These are phyloP conservation scores for Daucus carota DNA, from an alignment of 129 eudicot genomes.

Conservation along the genomic window DNA sequence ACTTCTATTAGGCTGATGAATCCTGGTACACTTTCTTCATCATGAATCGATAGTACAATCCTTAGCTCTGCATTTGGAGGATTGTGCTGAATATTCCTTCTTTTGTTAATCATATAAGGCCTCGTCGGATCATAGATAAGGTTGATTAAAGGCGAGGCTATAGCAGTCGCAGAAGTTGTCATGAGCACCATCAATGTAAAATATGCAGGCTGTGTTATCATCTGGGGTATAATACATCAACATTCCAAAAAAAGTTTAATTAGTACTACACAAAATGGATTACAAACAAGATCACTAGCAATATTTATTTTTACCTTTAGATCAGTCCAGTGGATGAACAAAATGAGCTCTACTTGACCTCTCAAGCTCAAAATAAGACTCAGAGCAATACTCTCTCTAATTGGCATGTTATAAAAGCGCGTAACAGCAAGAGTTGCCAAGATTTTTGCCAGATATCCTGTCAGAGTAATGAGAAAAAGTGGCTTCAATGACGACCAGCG, in stretches of 20 bases:
- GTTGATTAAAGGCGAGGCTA: constrained; percentile 58
- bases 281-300: neutral
- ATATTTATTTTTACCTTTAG: constrained; percentile 31
- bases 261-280: neutral
- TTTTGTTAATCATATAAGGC: constrained; percentile 81
- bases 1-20: constrained; percentile 49
- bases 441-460: constrained; percentile 42
- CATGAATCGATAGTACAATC: constrained; percentile 46
- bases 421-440: constrained; percentile 33
- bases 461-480: constrained; percentile 38
- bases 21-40: constrained; percentile 47
- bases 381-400: constrained; percentile 56
- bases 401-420: constrained; percentile 42
- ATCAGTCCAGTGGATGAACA: constrained; percentile 84
- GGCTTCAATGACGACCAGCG: constrained; percentile 52
- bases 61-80: constrained; percentile 49
- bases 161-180: constrained; percentile 36
- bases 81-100: constrained; percentile 71
- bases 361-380: constrained; percentile 70
- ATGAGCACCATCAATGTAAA: constrained; percentile 58
- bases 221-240: constrained; percentile 28
- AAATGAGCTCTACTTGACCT: constrained; percentile 72
- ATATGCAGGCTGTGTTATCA: constrained; percentile 37
- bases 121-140: constrained; percentile 64
- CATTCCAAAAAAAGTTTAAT: neutral